These are phyloP conservation scores for Floccularia luteovirens DNA, from an alignment of 768 basidiomycete species.

Conservation along the genomic window DNA sequence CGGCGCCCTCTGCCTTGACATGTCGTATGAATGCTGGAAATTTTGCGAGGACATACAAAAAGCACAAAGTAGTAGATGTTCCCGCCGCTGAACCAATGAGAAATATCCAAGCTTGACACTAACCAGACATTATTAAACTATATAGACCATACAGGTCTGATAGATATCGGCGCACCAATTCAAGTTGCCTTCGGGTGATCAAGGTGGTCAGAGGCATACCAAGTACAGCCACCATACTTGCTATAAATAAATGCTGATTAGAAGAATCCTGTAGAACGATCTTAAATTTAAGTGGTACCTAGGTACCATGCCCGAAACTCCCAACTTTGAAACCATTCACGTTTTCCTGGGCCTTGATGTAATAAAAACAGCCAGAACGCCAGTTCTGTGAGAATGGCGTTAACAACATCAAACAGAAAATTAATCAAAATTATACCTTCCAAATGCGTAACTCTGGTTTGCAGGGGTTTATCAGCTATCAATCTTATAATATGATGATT, in stretches of 20 bases:
- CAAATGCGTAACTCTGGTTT: slow-evolving; percentile 63
- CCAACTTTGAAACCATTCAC: slow-evolving; percentile 75
- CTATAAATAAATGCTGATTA: slow-evolving; percentile 22
- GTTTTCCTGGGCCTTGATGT: slow-evolving; percentile 63
- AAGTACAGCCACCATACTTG: slow-evolving; percentile 54
- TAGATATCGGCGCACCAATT: slow-evolving; percentile 33
- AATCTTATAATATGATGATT: slow-evolving; percentile 1
- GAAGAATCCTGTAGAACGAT: not conserved
- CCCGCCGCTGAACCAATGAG: slow-evolving; percentile 62
- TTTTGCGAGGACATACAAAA: slow-evolving; percentile 61
- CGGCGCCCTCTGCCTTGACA: slow-evolving; percentile 69
- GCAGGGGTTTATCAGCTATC: slow-evolving; percentile 3
- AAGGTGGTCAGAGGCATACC: slow-evolving; percentile 71
- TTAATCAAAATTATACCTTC: slow-evolving; percentile 42
- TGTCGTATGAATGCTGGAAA: slow-evolving; percentile 67
- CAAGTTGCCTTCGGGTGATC: slow-evolving; percentile 47
- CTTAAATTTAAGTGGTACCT: slow-evolving; percentile 29
- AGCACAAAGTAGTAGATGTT: slow-evolving; percentile 58
- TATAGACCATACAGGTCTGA: slow-evolving; percentile 31
- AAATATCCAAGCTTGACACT: slow-evolving; percentile 75
- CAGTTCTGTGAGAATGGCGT: slow-evolving; percentile 39
- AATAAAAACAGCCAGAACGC: slow-evolving; percentile 81
- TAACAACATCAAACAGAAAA: not conserved
- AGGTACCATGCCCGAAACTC: slow-evolving; percentile 70
- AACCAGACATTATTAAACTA: slow-evolving; percentile 5